Evolutionary conservation across 129 eudicot species (phyloP), one percentile per base, ranked within the genome.

Genomic region (Apium graveolens): DNA sequence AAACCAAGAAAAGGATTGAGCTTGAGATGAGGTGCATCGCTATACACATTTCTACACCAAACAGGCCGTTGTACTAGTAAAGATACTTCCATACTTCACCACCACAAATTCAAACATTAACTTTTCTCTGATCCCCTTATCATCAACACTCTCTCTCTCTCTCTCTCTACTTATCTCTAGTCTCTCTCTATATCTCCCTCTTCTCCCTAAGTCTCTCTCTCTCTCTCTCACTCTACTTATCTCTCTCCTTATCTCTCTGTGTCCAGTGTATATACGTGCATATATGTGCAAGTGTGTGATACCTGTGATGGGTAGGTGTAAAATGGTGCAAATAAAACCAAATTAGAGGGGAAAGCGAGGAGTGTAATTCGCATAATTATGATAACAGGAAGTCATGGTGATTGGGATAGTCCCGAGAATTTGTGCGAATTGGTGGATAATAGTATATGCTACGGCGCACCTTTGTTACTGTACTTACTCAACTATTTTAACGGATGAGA

Each of bases 1-100:
- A 84, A 84, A 20, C 92, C 92, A 14, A 83, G 63, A 77, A 85
- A 84, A 29, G 90, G 91, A 72, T 90, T 89, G 80, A 89, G 79
- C 88, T 85, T 87, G 53, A 83, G 75, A 39, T 79, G 87, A 62
- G 83, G 73, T 85, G 79, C 79, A 80, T 81, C 82, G 29, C 79
- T 16, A 46, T 55, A 37, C 76, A 62, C 80, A 70, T 49, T 81
- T 76, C 89, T 86, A 79, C 85, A 79, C 78, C 76, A 82, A 48
- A 84, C 9, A 21, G 97, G 83, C 77, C 85, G 79, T 32, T 84
- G 88, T 66, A 83, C 18, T 48, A 84, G 95, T 78, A 89, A 83
- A 71, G 88, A 77, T 37, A 82, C 82, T 75, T 89, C 97, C 98
- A 94, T 94, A 34, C 20, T 73, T 84, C 48, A 77, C 74, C 85